These are phyloP conservation scores for Ceratobasidium sp. DNA, from an alignment of 1,284 basidiomycete genomes.

Conservation along the genomic window DNA sequence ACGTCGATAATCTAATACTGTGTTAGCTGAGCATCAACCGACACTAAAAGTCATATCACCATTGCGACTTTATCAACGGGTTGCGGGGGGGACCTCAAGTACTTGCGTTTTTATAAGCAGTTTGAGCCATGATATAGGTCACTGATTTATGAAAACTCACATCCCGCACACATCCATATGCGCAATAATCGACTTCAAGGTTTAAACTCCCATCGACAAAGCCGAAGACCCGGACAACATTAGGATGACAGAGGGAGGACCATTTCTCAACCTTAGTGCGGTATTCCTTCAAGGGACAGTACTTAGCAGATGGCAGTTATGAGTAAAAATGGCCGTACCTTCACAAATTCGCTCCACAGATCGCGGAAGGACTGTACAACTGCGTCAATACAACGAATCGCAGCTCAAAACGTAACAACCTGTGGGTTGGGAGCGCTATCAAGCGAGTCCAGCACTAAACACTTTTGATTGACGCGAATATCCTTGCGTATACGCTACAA, in stretches of 20 bases:
- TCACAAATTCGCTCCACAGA: background rate
- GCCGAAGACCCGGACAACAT: background rate
- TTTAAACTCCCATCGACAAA: background rate
- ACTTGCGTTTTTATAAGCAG: background rate
- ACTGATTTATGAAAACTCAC: background rate
- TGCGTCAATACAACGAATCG: no score
- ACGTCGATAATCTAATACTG: slow-evolving; percentile 28
- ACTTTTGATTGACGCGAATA: no score
- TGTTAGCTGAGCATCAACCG: background rate
- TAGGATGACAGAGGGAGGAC: background rate
- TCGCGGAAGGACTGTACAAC: no score
- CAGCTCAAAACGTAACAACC: no score
- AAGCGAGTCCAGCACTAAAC: no score
- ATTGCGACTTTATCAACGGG: background rate
- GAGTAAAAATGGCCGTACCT: background rate
- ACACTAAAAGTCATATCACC: background rate
- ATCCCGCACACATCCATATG: background rate
- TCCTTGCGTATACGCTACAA: no score
- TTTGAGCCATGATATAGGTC: background rate
- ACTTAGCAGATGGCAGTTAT: background rate
- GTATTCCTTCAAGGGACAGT: background rate
- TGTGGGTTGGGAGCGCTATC: no score
- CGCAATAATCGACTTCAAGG: background rate
- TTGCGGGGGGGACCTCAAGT: background rate
- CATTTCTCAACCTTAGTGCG: background rate